Conservation (phyloP, 2,329 filamentous ascomycete genomes). For the Penicillium janthinellum region DNA sequence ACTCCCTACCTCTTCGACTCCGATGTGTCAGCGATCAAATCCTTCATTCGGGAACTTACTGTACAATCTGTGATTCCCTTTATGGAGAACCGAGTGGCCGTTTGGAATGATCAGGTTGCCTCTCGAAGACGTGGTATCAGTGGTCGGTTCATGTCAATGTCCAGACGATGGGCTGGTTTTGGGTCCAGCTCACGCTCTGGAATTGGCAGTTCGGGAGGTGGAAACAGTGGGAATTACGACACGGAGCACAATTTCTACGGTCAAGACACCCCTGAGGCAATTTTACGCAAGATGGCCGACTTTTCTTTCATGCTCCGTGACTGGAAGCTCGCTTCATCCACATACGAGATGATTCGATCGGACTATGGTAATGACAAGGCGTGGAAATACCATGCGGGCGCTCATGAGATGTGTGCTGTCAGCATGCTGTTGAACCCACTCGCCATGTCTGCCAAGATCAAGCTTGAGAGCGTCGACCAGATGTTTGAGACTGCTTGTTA, state of each 20-base stretch:
- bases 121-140: constrained; percentile 85
- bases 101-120: constrained; percentile 97
- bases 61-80: constrained; percentile 92
- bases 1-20: constrained; percentile 84
- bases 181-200: constrained; percentile 66
- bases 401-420: constrained; percentile 92
- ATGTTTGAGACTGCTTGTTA: constrained; percentile 90
- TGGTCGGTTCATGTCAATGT: constrained; percentile 91
- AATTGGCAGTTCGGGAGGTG: constrained; percentile 49
- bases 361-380: constrained; percentile 96
- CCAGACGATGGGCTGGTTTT: constrained; percentile 85
- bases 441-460: constrained; percentile 70
- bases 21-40: constrained; percentile 82
- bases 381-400: constrained; percentile 91
- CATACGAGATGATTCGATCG: constrained; percentile 83
- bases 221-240: constrained; percentile 70
- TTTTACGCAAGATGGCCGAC: constrained; percentile 90
- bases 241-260: constrained; percentile 75
- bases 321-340: constrained; percentile 88
- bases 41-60: constrained; percentile 91
- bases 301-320: constrained; percentile 97
- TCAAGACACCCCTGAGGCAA: constrained; percentile 80
- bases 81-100: constrained; percentile 88
- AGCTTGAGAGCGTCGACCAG: constrained; percentile 78
- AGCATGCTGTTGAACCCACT: constrained; percentile 78